Evolutionary conservation across 1,284 basidiomycete genomes (phyloP).

Genomic region (Cutaneotrichosporon arboriforme): DNA sequence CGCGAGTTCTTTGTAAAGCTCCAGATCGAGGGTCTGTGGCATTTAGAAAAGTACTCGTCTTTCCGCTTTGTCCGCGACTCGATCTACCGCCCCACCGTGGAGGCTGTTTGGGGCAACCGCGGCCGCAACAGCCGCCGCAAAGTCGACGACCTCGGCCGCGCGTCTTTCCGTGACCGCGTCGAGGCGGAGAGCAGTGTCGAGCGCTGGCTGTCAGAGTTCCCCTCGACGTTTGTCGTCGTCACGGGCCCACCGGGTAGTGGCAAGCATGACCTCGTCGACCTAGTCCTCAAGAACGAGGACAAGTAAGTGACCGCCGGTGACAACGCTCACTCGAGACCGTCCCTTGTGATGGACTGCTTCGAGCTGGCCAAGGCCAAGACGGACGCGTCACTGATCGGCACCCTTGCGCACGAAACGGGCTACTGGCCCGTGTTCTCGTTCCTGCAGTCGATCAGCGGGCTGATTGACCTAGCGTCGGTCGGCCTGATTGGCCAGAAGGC

Average conservation of each 20-base stretch:
- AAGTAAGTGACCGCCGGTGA: constrained; percentile 52
- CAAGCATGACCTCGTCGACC: constrained; percentile 66
- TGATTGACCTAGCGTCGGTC: constrained; percentile 88
- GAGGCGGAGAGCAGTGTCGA: constrained; percentile 66
- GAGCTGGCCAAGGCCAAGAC: constrained; percentile 66
- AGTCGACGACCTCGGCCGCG: constrained; percentile 15
- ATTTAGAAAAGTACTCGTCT: constrained; percentile 51
- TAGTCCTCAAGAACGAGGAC: constrained; percentile 57
- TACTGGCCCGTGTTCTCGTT: constrained; percentile 90
- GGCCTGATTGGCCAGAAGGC: constrained; percentile 95
- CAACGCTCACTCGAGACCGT: constrained; percentile 53
- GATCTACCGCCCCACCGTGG: constrained; percentile 3
- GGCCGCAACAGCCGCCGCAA: not conserved
- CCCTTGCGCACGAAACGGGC: constrained; percentile 67
- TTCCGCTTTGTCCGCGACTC: constrained; percentile 26
- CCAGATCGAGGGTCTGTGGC: constrained; percentile 77
- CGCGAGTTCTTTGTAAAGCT: constrained; percentile 76
- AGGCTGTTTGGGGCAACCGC: not conserved
- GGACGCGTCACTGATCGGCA: constrained; percentile 64
- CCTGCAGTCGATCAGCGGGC: constrained; percentile 72
- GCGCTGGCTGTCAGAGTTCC: constrained; percentile 35
- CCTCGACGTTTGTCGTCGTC: constrained; percentile 58
- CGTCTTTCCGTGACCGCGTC: constrained; percentile 71
- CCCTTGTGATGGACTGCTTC: constrained; percentile 73
- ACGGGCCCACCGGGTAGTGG: constrained; percentile 91